Evolutionary conservation across 2,329 filamentous ascomycete species (phyloP), one percentile per base, ranked within the genome.

Genomic region (Rachicladosporium sp.): DNA sequence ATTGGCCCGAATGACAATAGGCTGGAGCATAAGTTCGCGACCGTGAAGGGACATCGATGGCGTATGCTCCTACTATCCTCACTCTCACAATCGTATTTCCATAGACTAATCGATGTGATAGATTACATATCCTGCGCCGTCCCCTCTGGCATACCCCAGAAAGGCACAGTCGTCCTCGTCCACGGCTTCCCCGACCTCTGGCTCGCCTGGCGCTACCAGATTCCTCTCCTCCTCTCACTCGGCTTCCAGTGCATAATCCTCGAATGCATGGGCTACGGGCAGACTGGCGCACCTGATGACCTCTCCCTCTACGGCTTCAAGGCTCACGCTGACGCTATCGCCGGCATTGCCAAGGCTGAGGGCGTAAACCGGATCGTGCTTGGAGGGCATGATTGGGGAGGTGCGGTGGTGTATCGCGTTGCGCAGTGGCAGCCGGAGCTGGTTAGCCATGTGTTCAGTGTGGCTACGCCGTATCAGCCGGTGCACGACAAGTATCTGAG

Each of bases 341-440:
- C 76, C 13, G 78, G 76, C 45, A 70, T 96, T 15, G 76, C 81
- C 6, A 65, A 64, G 43, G 70, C 79, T 29, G 59, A 79, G 4
- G 64, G 66, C 3, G 64, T 67, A 38, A 65, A 56, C 33, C 66
- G 59, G 35, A 80, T 94, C 53, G 79, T 95, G 41, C 71, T 95
- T 10, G 86, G 87, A 36, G 89, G 87, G 6, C 89, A 95, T 64
- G 89, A 96, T 63, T 95, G 89, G 75, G 89, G 89, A 58, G 87
- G 84, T 51, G 69, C 71, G 2, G 68, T 88, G 21, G 79, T 81
- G 39, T 93, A 84, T 70, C 76, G 86, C 40, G 64, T 82, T 42
- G 77, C 80, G 10, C 71, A 82, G 46, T 85, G 78, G 71, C 69
- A 87, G 52, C 85, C 84, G 0, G 64, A 78, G 31, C 67, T 93